Evolutionary conservation across 352 stramenopile species (phyloP), one percentile per base, ranked within the genome.

Genomic region (Globisporangium solare): DNA sequence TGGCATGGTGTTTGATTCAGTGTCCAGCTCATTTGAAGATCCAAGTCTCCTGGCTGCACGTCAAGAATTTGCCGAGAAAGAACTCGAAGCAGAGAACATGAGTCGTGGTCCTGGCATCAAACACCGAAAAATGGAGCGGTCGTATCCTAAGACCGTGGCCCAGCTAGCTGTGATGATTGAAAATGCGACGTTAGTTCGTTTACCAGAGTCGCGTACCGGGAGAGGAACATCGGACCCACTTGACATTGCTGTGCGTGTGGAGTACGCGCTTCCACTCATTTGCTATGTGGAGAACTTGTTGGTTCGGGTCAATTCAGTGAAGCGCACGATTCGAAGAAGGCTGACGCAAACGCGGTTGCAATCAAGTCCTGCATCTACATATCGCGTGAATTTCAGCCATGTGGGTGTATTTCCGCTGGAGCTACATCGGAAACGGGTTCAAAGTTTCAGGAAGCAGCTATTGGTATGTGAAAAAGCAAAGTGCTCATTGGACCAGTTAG

Each of bases 331-430:
- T 24, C 47, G 45, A 32, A 63, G 70, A 37, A 77, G 72, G 39
- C 21, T 79, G 14, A 47, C 41, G 39, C 48, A 22, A 54, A 54
- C 27, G 21, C 31, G 48, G 60, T 56, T 56, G 3, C 13, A n/a
- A 11, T 13, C 54, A 41, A 20, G 6, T 24, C 18, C n/a, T 20
- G 46, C n/a, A 11, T 12, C 14, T 7, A 7, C 13, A 20, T 49
- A 18, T 13, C 27, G 12, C 18, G 45, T 24, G 18, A 59, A 24
- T n/a, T 22, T 49, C 14, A 52, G 61, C 21, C 55, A 67, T 32
- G 55, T 66, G 14, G 67, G 73, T 18, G 40, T 76, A 11, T 78
- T 79, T 41, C 50, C 73, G 18, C 51, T 71, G 3, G 49, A 48
- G 11, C 54, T 70, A 51, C 41, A 60, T 10, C 37, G 55, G 12